phyloP scores from a whole-genome alignment of 352 stramenopile species.

The Phytopythium sindhum region DNA sequence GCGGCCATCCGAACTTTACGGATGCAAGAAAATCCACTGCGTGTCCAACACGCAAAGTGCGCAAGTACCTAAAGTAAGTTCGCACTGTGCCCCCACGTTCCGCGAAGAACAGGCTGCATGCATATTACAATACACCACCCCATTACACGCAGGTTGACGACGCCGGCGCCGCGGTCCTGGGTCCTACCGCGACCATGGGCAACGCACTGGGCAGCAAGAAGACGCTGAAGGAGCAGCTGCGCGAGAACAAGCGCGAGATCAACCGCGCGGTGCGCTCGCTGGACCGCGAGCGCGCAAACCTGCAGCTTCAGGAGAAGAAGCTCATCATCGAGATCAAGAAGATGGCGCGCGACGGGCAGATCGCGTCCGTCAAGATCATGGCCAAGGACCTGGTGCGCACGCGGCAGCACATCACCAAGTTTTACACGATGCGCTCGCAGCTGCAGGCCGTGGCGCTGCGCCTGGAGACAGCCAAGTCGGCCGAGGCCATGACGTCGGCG shows the following conservation, averaged over 20 bases:
- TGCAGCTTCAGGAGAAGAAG: conserved; percentile 94
- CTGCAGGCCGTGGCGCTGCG: conserved; percentile 95
- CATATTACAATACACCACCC: too few relatives aligned
- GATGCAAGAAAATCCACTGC: not conserved
- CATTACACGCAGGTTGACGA: too few relatives aligned
- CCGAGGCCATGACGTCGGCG: conserved; percentile 93
- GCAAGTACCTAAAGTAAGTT: not conserved
- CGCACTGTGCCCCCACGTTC: too few relatives aligned
- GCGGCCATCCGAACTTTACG: not conserved
- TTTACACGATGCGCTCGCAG: conserved; percentile 97
- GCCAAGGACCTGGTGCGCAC: conserved; percentile 95
- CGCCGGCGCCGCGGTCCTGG: too few relatives aligned
- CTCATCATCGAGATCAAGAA: conserved; percentile 98
- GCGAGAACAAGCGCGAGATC: conserved; percentile 98
- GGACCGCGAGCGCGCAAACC: conserved; percentile 91
- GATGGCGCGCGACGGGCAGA: conserved; percentile 95
- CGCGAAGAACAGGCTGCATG: too few relatives aligned
- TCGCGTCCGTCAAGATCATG: conserved; percentile 96
- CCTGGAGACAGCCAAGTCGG: conserved; percentile 93
- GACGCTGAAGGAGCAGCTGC: conserved; percentile 89
- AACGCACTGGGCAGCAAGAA: conserved; percentile 77
- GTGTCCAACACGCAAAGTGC: not conserved
- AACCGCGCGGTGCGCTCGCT: conserved; percentile 95
- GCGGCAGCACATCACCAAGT: conserved; percentile 96
- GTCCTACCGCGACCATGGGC: conserved; percentile 68